These are phyloP conservation scores for Solanum virginianum DNA, from an alignment of 257 asterid species.

Conservation along the genomic window DNA sequence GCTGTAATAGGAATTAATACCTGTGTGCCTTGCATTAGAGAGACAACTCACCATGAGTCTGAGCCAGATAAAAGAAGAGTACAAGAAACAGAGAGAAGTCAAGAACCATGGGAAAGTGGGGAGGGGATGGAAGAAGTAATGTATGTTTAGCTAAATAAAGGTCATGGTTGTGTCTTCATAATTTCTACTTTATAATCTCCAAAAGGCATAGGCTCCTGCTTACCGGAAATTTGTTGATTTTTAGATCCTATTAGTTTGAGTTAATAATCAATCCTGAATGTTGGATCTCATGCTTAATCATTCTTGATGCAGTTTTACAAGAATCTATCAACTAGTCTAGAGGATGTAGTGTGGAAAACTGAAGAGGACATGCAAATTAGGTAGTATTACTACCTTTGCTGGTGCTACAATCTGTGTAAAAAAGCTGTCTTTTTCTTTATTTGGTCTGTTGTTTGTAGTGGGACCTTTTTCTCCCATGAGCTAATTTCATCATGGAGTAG, in stretches of 20 bases:
- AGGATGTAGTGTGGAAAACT: conserved; percentile 87
- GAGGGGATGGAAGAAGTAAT: background rate
- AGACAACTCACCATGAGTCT: background rate
- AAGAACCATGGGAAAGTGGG: background rate
- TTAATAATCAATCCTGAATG: background rate
- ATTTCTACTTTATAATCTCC: background rate
- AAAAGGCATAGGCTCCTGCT: background rate
- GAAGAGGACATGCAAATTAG: conserved; percentile 77
- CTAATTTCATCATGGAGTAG: conserved; percentile 3
- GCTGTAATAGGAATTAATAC: background rate
- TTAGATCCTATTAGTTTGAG: background rate
- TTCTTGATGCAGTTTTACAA: conserved; percentile 62
- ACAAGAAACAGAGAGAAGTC: background rate
- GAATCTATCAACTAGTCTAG: conserved; percentile 53
- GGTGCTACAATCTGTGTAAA: background rate
- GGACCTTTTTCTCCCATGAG: conserved; percentile 39
- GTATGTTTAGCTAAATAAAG: background rate
- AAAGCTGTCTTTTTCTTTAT: conserved; percentile 10
- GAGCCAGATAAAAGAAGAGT: background rate
- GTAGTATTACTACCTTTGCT: conserved; percentile 12
- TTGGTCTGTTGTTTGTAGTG: conserved; percentile 12
- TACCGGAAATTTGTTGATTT: background rate
- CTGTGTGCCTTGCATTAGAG: background rate
- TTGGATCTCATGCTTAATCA: background rate
- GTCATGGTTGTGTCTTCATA: background rate